Evolutionary conservation across 2,329 filamentous ascomycete genomes (phyloP).

Genomic region (Camillea tinctor): DNA sequence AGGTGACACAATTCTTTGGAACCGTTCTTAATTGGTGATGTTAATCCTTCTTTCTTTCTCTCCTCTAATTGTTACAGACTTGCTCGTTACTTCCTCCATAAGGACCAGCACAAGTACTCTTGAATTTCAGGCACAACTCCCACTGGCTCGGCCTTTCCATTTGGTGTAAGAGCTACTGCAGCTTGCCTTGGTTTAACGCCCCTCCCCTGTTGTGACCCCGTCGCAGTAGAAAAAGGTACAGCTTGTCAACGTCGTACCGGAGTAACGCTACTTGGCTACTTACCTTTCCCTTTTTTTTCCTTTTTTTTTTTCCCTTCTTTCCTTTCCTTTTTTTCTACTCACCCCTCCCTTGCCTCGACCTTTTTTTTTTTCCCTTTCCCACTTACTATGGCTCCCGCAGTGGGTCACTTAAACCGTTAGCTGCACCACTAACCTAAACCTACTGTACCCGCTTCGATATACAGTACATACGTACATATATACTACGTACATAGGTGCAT

Average conservation of each 20-base stretch:
- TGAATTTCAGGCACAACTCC: constrained; percentile 3
- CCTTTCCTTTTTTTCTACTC: neutral
- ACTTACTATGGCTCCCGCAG: neutral
- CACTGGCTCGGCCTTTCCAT: constrained; percentile 11
- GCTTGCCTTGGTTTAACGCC: constrained; percentile 10
- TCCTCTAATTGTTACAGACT: constrained; percentile 1
- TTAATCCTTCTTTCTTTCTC: neutral
- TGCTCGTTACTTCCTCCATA: constrained; percentile 9
- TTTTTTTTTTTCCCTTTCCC: neutral
- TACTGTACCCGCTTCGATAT: neutral
- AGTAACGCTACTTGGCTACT: neutral
- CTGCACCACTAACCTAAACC: no score
- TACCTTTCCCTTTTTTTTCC: neutral
- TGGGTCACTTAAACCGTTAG: neutral
- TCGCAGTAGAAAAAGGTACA: neutral
- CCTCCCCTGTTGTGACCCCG: neutral
- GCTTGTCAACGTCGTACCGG: neutral
- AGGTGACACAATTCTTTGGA: neutral
- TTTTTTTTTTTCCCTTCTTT: neutral
- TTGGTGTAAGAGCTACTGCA: constrained; percentile 13
- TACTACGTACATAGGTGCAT: no score
- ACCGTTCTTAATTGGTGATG: neutral
- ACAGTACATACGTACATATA: neutral
- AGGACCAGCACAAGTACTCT: constrained; percentile 12
- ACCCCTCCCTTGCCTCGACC: neutral